Evolutionary conservation across 306 rosid genomes (phyloP), one percentile per base, ranked within the genome.

Genomic region (Hippophae rhamnoides): DNA sequence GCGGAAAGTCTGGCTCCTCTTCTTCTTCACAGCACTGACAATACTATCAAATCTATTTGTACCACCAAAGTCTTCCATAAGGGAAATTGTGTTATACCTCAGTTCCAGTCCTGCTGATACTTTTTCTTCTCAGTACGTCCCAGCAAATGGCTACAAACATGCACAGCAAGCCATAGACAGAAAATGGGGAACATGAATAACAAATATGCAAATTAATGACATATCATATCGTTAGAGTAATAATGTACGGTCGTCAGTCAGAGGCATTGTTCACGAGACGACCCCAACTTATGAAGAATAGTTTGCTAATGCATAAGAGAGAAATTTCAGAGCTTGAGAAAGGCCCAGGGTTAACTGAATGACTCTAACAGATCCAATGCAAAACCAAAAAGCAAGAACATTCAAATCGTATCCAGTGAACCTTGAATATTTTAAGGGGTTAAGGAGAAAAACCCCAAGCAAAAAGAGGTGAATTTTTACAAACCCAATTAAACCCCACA

Each of bases 1-100:
- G 47, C 96, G 95, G 8, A 72, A 87, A 53, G 88, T 82, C 54
- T 81, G 99, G 72, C 84, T 87, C 69, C 99, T 89, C 75, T 84
- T 92, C 84, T 76, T 85, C 84, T 85, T 88, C 43, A 84, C 79
- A 54, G 86, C 74, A 75, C 63, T 77, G 75, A 65, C 71, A 42
- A 85, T 74, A 58, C 88, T 78, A 61, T 81, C 84, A 55, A 81
- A 74, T 60, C 76, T 68, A 68, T 44, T 48, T 55, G 67, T 52
- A 58, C 67, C 57, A 7, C 81, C 76, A 49, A 68, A 69, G 62
- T 92, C 93, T 56, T 92, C 96, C 99, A 92, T 90, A 8, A 48
- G 58, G n/a, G 42, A 41, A 71, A 66, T 47, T 7, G 69, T 55
- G 56, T 45, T 50, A 63, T 41, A 53, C 10, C 71, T 47, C 63